Evolutionary conservation across 306 rosid species (phyloP).

Genomic region (Dalbergia cochinchinensis): DNA sequence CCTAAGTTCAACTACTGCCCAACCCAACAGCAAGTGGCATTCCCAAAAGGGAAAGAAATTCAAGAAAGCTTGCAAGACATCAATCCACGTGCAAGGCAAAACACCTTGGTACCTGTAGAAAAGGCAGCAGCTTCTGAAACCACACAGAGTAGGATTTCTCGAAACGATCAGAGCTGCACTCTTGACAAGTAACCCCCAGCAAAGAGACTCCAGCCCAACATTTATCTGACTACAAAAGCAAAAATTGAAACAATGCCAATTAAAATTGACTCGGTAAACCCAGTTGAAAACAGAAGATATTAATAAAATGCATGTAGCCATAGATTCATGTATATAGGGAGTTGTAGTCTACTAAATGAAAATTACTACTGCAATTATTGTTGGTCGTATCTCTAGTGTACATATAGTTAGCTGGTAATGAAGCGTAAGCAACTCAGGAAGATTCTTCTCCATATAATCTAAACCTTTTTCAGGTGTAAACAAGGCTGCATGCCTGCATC

Average conservation of each 20-base stretch:
- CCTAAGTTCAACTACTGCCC: constrained; percentile 6
- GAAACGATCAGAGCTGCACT: constrained; percentile 78
- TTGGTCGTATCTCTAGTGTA: too few relatives aligned
- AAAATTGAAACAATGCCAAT: constrained; percentile 37
- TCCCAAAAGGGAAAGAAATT: background rate
- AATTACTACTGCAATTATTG: too few relatives aligned
- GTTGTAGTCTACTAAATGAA: too few relatives aligned
- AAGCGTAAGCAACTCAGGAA: too few relatives aligned
- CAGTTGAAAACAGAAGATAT: background rate
- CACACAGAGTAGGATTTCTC: constrained; percentile 70
- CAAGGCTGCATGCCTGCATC: background rate
- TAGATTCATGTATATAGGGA: too few relatives aligned
- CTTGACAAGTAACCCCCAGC: constrained; percentile 84
- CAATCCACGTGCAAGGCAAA: constrained; percentile 7
- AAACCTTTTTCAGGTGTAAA: background rate
- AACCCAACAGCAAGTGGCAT: constrained; percentile 23
- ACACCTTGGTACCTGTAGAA: constrained; percentile 67
- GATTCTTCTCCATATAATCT: too few relatives aligned
- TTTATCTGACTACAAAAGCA: constrained; percentile 81
- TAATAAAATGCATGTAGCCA: too few relatives aligned
- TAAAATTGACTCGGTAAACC: constrained; percentile 8
- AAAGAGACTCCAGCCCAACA: constrained; percentile 89
- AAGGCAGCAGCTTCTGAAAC: constrained; percentile 68
- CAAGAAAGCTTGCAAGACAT: constrained; percentile 24
- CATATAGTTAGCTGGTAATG: too few relatives aligned